A percentile compares a stretch with the other conserved stretches of the same genome.
Evolutionary conservation across 441 rosid species (phyloP).

Genomic region (Melastoma candidum): DNA sequence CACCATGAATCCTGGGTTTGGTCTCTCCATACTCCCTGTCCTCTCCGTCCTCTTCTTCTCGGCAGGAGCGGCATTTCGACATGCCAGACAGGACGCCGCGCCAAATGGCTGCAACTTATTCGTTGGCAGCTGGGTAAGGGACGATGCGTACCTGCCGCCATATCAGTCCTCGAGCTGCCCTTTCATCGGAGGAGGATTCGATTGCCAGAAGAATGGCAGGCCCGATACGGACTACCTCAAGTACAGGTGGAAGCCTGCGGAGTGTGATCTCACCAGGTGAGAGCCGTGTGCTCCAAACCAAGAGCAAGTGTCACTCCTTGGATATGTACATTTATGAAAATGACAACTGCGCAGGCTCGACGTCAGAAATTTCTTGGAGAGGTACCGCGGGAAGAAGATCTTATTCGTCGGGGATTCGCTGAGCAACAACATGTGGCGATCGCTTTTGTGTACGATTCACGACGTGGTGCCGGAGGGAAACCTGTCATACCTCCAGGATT

Average conservation of each 20-base stretch:
- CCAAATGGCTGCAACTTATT: conserved; percentile 12
- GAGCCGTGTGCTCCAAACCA: background rate
- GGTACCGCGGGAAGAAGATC: conserved; percentile 32
- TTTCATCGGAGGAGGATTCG: conserved; percentile 24
- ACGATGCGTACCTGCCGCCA: conserved; percentile 21
- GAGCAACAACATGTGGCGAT: conserved; percentile 46
- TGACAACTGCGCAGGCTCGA: conserved; percentile 22
- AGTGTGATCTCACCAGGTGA: conserved; percentile 32
- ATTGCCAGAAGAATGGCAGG: conserved; percentile 37
- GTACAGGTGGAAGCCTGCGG: conserved; percentile 41
- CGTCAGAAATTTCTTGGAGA: conserved; percentile 30
- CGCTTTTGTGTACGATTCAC: conserved; percentile 38
- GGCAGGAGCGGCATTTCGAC: too few relatives aligned
- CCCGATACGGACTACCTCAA: conserved; percentile 35
- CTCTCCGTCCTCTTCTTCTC: too few relatives aligned
- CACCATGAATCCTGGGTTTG: too few relatives aligned
- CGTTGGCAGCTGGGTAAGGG: conserved; percentile 39
- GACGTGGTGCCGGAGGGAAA: conserved; percentile 25
- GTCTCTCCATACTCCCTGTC: too few relatives aligned
- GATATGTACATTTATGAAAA: background rate
- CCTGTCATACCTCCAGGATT: conserved; percentile 4
- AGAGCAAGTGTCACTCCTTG: background rate
- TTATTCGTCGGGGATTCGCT: conserved; percentile 49
- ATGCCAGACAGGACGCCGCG: too few relatives aligned
- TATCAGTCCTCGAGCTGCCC: conserved; percentile 38